Percentiles rank a stretch among this genome's conserved stretches.
Conservation (phyloP, 2,329 filamentous ascomycete species). For the Aureobasidium namibiae region DNA sequence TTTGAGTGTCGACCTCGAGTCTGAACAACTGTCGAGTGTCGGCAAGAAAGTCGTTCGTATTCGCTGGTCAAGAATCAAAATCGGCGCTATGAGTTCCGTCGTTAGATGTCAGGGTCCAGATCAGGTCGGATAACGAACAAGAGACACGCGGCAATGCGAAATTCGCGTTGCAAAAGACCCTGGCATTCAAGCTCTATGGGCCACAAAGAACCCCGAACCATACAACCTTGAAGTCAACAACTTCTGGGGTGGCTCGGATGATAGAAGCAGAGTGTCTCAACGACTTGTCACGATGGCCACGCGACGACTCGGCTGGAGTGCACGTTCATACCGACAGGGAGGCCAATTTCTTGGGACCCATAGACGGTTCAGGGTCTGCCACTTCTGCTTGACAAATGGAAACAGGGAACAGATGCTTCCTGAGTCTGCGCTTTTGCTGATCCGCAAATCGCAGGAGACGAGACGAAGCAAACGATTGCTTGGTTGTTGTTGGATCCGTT, state of each 20-base stretch:
- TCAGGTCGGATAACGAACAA: not conserved
- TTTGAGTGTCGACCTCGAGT: not conserved
- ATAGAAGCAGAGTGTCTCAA: not conserved
- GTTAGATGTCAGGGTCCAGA: conserved; percentile 5
- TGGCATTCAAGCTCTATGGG: not conserved
- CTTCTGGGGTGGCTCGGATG: not conserved
- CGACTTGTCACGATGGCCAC: not conserved
- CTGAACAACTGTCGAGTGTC: not conserved
- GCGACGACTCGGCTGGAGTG: not conserved
- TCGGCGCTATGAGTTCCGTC: not conserved
- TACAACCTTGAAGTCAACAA: not conserved
- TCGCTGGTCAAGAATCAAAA: not conserved
- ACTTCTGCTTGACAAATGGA: conserved; percentile 1
- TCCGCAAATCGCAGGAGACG: not conserved
- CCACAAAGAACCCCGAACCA: not conserved
- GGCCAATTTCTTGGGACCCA: conserved; percentile 4
- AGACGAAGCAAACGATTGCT: not conserved
- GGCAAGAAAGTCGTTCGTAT: not conserved
- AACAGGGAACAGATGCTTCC: not conserved
- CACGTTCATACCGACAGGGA: conserved; percentile 2
- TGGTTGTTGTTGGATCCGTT: not conserved
- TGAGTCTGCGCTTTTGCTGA: not conserved
- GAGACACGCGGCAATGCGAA: not conserved
- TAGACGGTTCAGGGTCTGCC: conserved; percentile 3
- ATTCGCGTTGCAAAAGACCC: not conserved